Conservation (phyloP, 306 rosid species). For the Trifolium dubium region DNA sequence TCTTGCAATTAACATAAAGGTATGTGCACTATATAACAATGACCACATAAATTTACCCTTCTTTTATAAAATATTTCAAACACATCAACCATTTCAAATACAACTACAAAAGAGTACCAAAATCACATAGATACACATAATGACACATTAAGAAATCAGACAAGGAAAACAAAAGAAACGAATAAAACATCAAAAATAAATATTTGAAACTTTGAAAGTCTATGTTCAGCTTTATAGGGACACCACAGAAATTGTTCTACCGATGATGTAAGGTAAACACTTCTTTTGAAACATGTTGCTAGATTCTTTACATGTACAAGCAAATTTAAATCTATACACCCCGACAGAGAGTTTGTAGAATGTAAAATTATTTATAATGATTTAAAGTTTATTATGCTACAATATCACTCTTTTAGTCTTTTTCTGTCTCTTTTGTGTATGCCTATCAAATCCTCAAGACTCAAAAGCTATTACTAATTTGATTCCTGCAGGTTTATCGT, state of each 20-base stretch:
- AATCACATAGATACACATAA: too few species aligned
- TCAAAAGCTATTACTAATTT: constrained; percentile 23
- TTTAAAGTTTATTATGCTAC: constrained; percentile 24
- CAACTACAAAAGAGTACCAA: too few species aligned
- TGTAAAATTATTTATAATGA: background rate
- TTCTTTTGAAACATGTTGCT: constrained; percentile 8
- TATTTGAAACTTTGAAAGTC: constrained; percentile 17
- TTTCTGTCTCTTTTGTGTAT: constrained; percentile 21
- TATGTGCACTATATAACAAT: too few species aligned
- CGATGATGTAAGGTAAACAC: background rate
- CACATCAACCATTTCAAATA: too few species aligned
- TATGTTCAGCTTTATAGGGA: constrained; percentile 14
- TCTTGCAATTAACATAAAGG: too few species aligned
- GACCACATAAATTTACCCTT: too few species aligned
- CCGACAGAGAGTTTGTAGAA: background rate
- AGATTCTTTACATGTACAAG: background rate
- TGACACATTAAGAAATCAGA: too few species aligned
- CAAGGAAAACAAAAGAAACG: too few species aligned
- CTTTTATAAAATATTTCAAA: too few species aligned
- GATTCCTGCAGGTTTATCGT: constrained; percentile 65
- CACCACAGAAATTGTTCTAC: constrained; percentile 12
- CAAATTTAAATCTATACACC: background rate
- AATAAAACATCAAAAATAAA: too few species aligned
- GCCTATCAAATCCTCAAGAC: constrained; percentile 17
- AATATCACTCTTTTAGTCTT: constrained; percentile 8